Evolutionary conservation across 257 asterid species (phyloP).

Genomic region (Paulownia fortunei): DNA sequence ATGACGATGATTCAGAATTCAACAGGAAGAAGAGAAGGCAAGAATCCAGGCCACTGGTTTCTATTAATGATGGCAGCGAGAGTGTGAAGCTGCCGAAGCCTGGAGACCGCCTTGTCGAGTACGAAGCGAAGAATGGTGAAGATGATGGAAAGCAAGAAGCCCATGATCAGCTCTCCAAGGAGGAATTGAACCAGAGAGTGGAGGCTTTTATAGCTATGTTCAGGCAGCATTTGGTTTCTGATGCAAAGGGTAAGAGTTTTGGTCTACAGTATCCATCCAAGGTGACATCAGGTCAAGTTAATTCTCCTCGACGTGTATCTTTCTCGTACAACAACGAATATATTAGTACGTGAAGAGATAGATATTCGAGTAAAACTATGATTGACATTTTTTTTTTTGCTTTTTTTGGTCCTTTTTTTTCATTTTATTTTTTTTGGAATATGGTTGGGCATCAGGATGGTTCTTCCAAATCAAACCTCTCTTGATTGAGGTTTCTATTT

Average conservation of each 20-base stretch:
- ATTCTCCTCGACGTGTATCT: conserved; percentile 17
- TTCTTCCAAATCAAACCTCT: conserved; percentile 18
- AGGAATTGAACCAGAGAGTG: conserved; percentile 73
- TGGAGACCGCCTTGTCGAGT: conserved; percentile 11
- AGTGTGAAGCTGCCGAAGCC: neutral
- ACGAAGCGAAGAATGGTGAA: neutral
- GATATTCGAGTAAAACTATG: neutral
- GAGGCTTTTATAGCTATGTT: conserved; percentile 87
- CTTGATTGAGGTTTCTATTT: neutral
- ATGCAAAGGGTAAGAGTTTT: conserved; percentile 53
- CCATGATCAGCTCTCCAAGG: conserved; percentile 53
- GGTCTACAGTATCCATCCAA: conserved; percentile 19
- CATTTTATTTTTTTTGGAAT: no score
- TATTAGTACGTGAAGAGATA: neutral
- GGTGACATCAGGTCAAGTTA: neutral
- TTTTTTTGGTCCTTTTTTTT: neutral
- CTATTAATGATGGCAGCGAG: neutral
- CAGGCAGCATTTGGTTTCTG: conserved; percentile 78
- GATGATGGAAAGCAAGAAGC: conserved; percentile 22
- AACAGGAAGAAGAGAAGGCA: conserved; percentile 5
- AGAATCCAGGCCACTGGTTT: neutral
- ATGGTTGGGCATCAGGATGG: conserved; percentile 1
- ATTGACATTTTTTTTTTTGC: neutral
- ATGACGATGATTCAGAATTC: neutral
- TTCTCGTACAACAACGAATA: conserved; percentile 18